Evolutionary conservation across 352 stramenopile species (phyloP), one percentile per base, ranked within the genome.

Genomic region (Vaucheria bursata): DNA sequence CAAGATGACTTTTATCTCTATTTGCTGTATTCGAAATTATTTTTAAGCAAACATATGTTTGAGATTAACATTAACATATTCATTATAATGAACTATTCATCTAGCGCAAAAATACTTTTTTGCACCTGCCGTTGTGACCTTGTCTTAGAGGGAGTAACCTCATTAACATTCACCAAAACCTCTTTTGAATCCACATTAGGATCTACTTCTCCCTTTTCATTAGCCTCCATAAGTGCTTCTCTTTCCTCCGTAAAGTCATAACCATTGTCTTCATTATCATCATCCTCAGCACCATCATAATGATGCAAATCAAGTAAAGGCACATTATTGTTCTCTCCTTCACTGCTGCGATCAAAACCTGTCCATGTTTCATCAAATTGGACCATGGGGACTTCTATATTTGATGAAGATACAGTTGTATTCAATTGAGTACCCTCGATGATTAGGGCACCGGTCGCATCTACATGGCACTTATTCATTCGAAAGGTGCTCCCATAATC

Each of bases 401-500:
- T 71, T 49, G 49, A 39, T 71, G 68, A 80, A 50, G n/a, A n/a
- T n/a, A n/a, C n/a, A n/a, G n/a, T n/a, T n/a, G n/a, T n/a, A n/a
- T n/a, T n/a, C n/a, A 5, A 8, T 50, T 73, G 68, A n/a, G 72
- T 32, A 7, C 76, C 76, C 36, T 81, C 76, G 52, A 81, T 81
- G 3, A 81, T 45, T 33, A 81, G 76, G 5, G 76, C 72, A 34
- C 76, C 76, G 18, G 70, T 79, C 67, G 70, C 32, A 64, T 81
- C 73, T 40, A 80, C 73, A 25, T 69, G 68, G 12, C 77, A 81
- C 12, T 71, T 79, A 65, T 72, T 81, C 77, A 81, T 81, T 72
- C 76, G 77, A 65, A 81, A 81, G 33, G 77, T 78, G 39, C 71
- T 81, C 66, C 77, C 77, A 18, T 81, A 77, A 32, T 81, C 77